Conservation (phyloP, 371 early-diverging fungal species). For the Dichotomocladium elegans region DNA sequence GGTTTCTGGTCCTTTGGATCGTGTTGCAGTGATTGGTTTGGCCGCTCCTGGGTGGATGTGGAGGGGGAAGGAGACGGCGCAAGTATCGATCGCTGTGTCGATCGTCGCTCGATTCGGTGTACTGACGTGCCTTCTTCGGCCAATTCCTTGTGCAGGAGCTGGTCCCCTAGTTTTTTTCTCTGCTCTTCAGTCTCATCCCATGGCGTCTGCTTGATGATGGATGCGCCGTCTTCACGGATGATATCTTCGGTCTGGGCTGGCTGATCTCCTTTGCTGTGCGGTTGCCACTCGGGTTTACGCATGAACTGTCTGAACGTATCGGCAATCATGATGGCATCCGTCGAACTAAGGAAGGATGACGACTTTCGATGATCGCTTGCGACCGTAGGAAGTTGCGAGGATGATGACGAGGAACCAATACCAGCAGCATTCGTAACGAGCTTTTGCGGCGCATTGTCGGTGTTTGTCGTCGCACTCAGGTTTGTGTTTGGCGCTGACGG, state of each 20-base stretch:
- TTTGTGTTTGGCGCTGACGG: too few species aligned
- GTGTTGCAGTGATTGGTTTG: too few species aligned
- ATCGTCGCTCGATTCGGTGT: constrained; percentile 16
- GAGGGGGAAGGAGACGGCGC: too few species aligned
- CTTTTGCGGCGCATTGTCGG: background rate
- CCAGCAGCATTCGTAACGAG: background rate
- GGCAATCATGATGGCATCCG: constrained; percentile 47
- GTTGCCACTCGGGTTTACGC: constrained; percentile 50
- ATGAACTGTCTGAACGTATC: constrained; percentile 47
- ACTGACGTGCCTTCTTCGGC: constrained; percentile 29
- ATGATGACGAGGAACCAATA: too few species aligned
- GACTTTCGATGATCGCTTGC: constrained; percentile 21
- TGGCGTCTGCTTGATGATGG: background rate
- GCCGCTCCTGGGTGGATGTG: too few species aligned
- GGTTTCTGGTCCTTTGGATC: too few species aligned
- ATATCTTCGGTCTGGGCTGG: constrained; percentile 14
- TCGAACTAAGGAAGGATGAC: constrained; percentile 37
- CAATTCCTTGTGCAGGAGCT: constrained; percentile 20
- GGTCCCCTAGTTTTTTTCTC: constrained; percentile 15
- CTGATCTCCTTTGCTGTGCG: too few species aligned
- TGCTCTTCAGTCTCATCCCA: background rate
- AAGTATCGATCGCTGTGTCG: too few species aligned
- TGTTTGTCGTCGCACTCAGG: background rate
- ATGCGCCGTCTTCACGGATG: constrained; percentile 5
- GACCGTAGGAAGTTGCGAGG: background rate